phyloP scores from a whole-genome alignment of 768 basidiomycete species.

The Porphyrellus cyaneotinctus region DNA sequence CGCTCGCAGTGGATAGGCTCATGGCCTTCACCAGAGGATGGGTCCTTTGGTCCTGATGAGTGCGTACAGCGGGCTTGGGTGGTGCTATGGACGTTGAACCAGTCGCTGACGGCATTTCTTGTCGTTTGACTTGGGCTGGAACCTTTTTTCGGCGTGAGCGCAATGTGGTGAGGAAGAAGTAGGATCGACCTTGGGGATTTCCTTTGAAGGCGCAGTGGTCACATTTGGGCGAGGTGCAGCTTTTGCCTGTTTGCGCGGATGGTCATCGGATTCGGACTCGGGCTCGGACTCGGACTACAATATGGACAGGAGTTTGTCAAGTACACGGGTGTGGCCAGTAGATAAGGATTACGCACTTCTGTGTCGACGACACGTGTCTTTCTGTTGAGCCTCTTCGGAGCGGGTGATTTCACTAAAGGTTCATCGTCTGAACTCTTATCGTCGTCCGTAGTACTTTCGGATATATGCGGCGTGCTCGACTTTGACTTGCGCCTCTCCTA shows the following conservation, averaged over 20 bases:
- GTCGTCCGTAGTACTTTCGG: slow-evolving; percentile 9
- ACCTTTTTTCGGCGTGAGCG: slow-evolving; percentile 7
- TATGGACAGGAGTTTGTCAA: neutral
- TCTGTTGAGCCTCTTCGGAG: slow-evolving; percentile 4
- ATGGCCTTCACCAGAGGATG: slow-evolving; percentile 34
- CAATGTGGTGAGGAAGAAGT: neutral
- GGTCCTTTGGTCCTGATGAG: slow-evolving; percentile 29
- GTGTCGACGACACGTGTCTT: slow-evolving; percentile 2
- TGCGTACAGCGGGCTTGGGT: slow-evolving; percentile 20
- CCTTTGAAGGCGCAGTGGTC: neutral
- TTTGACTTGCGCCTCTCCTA: slow-evolving; percentile 19
- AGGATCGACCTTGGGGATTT: slow-evolving; percentile 11
- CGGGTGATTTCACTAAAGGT: neutral
- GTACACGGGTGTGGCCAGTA: neutral
- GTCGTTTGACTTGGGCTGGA: slow-evolving; percentile 6
- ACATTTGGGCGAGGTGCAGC: slow-evolving; percentile 1
- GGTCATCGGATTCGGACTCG: slow-evolving; percentile 6
- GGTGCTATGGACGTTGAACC: slow-evolving; percentile 5
- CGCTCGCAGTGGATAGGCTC: slow-evolving; percentile 17
- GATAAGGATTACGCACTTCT: slow-evolving; percentile 11
- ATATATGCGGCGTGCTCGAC: slow-evolving; percentile 2
- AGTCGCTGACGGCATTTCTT: neutral
- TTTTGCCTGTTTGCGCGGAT: neutral
- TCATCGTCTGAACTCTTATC: slow-evolving; percentile 8
- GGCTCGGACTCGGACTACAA: slow-evolving; percentile 20